Evolutionary conservation across 805 yeast genomes (phyloP).

Genomic region (Naumovozyma castellii): DNA sequence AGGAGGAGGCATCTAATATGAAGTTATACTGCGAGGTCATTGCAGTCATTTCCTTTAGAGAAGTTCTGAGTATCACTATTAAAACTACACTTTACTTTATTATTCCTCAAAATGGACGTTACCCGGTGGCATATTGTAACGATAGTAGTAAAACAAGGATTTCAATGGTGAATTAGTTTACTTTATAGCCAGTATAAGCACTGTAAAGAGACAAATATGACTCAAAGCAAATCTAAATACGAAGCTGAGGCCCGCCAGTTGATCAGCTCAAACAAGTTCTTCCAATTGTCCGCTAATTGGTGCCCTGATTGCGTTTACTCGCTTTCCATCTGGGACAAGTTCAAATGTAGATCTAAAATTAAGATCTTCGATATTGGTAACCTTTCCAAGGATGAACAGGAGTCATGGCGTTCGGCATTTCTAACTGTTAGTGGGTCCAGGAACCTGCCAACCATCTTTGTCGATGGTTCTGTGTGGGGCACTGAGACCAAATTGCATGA

Average conservation of each 20-base stretch:
- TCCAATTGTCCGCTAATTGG: slow-evolving; percentile 64
- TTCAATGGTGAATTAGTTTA: too few species aligned
- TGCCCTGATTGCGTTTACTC: slow-evolving; percentile 72
- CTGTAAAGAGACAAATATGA: too few species aligned
- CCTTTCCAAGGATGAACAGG: slow-evolving; percentile 19
- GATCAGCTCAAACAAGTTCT: slow-evolving; percentile 37
- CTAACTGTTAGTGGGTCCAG: slow-evolving; percentile 25
- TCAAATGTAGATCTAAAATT: slow-evolving; percentile 41
- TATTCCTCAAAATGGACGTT: too few species aligned
- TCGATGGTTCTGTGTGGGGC: slow-evolving; percentile 28
- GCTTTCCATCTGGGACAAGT: slow-evolving; percentile 43
- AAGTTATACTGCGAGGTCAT: slow-evolving; percentile 26
- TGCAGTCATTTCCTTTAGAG: not conserved
- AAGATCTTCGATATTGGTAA: slow-evolving; percentile 41
- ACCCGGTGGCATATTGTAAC: too few species aligned
- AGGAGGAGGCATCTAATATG: slow-evolving; percentile 58
- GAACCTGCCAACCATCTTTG: slow-evolving; percentile 29
- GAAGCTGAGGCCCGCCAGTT: slow-evolving; percentile 36
- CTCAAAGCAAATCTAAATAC: too few species aligned
- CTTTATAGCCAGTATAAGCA: too few species aligned
- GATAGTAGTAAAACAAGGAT: too few species aligned
- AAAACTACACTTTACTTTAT: too few species aligned
- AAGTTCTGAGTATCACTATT: too few species aligned
- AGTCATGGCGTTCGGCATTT: slow-evolving; percentile 28
- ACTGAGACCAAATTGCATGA: slow-evolving; percentile 27